Percentiles rank a stretch among this genome's conserved stretches.
Evolutionary conservation across 2,329 filamentous ascomycete species (phyloP).

Genomic region (Bipolaris oryzae): DNA sequence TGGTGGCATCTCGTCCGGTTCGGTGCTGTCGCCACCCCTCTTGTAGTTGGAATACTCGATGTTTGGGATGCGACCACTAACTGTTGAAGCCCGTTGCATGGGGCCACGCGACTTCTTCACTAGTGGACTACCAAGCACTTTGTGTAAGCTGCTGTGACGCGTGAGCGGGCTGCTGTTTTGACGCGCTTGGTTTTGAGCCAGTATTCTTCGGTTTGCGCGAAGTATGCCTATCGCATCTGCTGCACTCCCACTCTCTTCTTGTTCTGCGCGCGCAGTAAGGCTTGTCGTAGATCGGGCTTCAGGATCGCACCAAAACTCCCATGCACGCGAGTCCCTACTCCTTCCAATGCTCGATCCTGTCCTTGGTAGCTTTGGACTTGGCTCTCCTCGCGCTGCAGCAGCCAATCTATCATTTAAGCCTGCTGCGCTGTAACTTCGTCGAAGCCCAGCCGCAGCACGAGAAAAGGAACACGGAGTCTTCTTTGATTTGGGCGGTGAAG

Average conservation of each 20-base stretch:
- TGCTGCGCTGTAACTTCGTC: constrained; percentile 74
- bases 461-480: constrained; percentile 53
- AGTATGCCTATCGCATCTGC: constrained; percentile 82
- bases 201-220: constrained; percentile 66
- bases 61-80: constrained; percentile 43
- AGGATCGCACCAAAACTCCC: constrained; percentile 89
- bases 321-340: constrained; percentile 84
- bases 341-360: constrained; percentile 67
- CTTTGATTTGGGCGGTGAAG: constrained; percentile 66
- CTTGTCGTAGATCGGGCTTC: constrained; percentile 71
- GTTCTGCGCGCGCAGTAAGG: constrained; percentile 78
- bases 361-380: constrained; percentile 48
- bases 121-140: constrained; percentile 38
- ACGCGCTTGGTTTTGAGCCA: constrained; percentile 64
- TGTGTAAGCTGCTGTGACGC: constrained; percentile 34
- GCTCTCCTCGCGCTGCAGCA: constrained; percentile 35
- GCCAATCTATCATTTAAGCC: constrained; percentile 46
- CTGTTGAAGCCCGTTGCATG: constrained; percentile 46
- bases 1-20: constrained; percentile 59
- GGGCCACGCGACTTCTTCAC: constrained; percentile 45
- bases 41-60: constrained; percentile 26
- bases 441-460: constrained; percentile 59
- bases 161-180: constrained; percentile 64
- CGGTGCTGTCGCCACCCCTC: constrained; percentile 36
- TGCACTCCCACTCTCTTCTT: constrained; percentile 79